These are phyloP conservation scores for Eutypa lata DNA, from an alignment of 2,329 filamentous ascomycete genomes.

Conservation along the genomic window DNA sequence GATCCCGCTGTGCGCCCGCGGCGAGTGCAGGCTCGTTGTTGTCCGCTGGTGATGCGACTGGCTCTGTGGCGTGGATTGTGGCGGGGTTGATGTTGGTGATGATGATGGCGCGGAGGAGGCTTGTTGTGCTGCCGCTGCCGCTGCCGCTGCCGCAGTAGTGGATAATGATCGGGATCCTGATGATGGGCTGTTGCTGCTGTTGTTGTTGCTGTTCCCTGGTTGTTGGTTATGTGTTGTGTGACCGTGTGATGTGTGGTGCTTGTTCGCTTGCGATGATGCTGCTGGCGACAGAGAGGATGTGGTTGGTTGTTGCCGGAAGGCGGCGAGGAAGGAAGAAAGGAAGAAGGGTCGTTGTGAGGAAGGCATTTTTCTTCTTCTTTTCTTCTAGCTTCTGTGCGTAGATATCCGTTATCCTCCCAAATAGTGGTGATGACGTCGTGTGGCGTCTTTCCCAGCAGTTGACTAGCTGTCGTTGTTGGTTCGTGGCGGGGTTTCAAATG, in stretches of 20 bases:
- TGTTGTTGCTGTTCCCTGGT: not conserved
- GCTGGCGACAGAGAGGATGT: constrained; percentile 19
- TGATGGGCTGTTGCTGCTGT: constrained; percentile 5
- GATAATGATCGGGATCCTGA: constrained; percentile 17
- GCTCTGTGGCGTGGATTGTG: not conserved
- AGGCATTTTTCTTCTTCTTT: constrained; percentile 18
- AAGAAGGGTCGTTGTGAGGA: constrained; percentile 33
- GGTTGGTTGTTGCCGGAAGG: constrained; percentile 25
- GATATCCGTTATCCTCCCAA: not conserved
- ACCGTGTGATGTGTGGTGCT: constrained; percentile 18
- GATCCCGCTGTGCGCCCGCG: constrained; percentile 12
- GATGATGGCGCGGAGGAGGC: not conserved
- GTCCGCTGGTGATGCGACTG: not conserved
- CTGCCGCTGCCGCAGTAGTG: constrained; percentile 9
- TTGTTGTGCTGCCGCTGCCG: not conserved
- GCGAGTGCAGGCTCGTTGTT: constrained; percentile 20
- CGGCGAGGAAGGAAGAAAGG: constrained; percentile 32
- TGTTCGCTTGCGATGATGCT: constrained; percentile 27
- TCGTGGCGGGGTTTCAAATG: too few relatives aligned
- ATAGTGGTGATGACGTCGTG: not conserved
- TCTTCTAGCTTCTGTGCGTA: not conserved
- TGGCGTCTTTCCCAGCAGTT: too few relatives aligned
- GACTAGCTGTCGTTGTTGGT: too few relatives aligned
- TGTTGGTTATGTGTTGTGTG: not conserved
- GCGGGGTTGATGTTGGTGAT: not conserved